Evolutionary conservation across 2,329 filamentous ascomycete genomes (phyloP), one percentile per base, ranked within the genome.

Genomic region (Grosmannia penicillata): DNA sequence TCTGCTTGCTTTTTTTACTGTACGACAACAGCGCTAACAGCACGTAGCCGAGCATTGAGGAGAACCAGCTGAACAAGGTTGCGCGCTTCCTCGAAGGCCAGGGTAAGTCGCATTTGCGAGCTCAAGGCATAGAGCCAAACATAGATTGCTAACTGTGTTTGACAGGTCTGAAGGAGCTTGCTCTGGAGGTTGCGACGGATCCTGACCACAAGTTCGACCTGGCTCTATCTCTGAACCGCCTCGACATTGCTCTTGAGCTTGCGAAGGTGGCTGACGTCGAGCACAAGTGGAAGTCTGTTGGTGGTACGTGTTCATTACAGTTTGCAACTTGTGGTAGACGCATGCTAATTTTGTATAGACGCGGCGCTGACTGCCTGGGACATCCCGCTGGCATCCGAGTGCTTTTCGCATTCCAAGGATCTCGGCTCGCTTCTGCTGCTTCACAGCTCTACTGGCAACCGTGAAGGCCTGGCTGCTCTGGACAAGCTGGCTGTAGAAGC

Each of bases 271-370:
- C 85, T 10, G 81, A 95, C 46, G 82, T 78, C 2, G 91, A 96
- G 56, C 89, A 96, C 62, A 94, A 94, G 62, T 98, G 91, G 91
- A 96, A 96, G 70, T 87, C 77, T 4, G 84, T 98, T 5, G 91
- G 91, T 43, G 43, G 43, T 45, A 33, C 19, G 43, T 40, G 7
- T 3, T 19, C 14, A 25, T 25, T n/a, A 22, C 14, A 8, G 4
- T 18, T 14, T 23, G 10, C 21, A 25, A 7, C 36, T 28, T 22
- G 17, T 22, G 21, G 11, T 13, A 7, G 26, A 14, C 6, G 4
- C 11, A 5, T 34, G 11, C 13, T 24, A 21, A 18, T 6, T 1
- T 6, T 30, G 2, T 10, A 6, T 26, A 44, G 91, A 98, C 50
- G 82, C 87, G 1, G 91, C 91, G 2, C 71, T 98, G 29, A 63